Evolutionary conservation across 129 eudicot species (phyloP), one percentile per base, ranked within the genome.

Genomic region (Centella asiatica): DNA sequence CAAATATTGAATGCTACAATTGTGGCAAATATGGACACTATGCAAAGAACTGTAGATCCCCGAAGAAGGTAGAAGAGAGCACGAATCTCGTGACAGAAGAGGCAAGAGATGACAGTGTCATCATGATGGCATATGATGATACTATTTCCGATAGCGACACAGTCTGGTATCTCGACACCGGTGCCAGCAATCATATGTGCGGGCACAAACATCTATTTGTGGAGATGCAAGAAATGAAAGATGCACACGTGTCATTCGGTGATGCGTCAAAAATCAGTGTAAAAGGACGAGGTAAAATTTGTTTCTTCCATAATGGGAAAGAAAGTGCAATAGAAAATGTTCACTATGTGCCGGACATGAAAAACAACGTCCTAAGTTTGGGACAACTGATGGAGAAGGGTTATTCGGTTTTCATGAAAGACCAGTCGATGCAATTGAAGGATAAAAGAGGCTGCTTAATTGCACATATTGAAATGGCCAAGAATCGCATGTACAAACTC

Each of bases 141-240:
- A 9, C 4, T 5, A 13, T 14, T 46, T 13, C 4, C 4, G 10
- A 2, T 46, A 4, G 4, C 2, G 4, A 46, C 13, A 46, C 3
- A 3, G 13, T 19, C 4, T 46, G 51, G 51, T 19, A 46, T 19
- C 10, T 46, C 2, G 51, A 46, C 10, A 3, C 3, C 13, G 51
- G 51, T 3, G 51, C 51, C 3, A 46, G 55, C 19, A 49, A 49
- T 49, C 55, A 49, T 23, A 49, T 49, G 55, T 49, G 55, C 23
- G 55, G 55, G 2, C 18, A 23, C 22, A 49, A 49, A 20, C 25
- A n/a, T 1, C 3, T 12, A 8, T 49, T 14, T 49, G 2, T 49
- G 23, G 19, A 49, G 55, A 2, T n/a, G 4, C 6, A 49, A 6
- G 22, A 49, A 1, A 17, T 2, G 3, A 26, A 12, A 12, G 25